Percentiles rank a stretch among this genome's conserved stretches.
phyloP scores from a whole-genome alignment of 2,329 filamentous ascomycete species.

The Dactylellina cionopaga region DNA sequence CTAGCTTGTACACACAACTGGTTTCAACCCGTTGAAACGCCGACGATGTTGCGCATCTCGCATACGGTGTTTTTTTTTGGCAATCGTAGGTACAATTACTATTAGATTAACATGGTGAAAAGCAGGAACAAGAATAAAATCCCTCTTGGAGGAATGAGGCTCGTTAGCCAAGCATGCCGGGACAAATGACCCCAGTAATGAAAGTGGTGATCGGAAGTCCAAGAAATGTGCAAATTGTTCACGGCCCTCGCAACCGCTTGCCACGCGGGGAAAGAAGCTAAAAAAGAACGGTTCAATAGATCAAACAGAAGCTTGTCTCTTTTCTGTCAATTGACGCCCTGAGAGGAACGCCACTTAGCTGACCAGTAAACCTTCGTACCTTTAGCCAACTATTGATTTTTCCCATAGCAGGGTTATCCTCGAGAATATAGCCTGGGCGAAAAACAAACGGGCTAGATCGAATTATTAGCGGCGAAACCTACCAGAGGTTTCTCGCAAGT shows the following conservation, averaged over 20 bases:
- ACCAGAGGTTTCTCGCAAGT: slow-evolving; percentile 24
- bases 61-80: no score
- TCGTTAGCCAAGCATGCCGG: slow-evolving; percentile 30
- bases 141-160: no score
- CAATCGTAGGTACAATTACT: no score
- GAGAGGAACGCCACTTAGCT: slow-evolving; percentile 21
- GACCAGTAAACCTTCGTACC: no score
- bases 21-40: slow-evolving; percentile 33
- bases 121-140: slow-evolving; percentile 4
- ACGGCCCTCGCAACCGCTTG: slow-evolving; percentile 28
- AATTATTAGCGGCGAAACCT: background rate
- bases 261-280: slow-evolving; percentile 8
- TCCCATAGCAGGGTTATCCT: slow-evolving; percentile 37
- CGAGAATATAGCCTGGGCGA: slow-evolving; percentile 27
- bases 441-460: background rate
- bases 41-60: slow-evolving; percentile 20
- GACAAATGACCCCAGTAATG: slow-evolving; percentile 25
- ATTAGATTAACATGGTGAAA: no score
- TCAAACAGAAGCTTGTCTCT: slow-evolving; percentile 3
- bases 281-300: slow-evolving; percentile 7
- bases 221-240: background rate
- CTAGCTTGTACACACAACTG: background rate
- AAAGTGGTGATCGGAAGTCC: background rate
- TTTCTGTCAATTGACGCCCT: background rate
- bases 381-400: slow-evolving; percentile 28